These are phyloP conservation scores for Malassezia nana DNA, from an alignment of 1,284 basidiomycete genomes.

Conservation along the genomic window DNA sequence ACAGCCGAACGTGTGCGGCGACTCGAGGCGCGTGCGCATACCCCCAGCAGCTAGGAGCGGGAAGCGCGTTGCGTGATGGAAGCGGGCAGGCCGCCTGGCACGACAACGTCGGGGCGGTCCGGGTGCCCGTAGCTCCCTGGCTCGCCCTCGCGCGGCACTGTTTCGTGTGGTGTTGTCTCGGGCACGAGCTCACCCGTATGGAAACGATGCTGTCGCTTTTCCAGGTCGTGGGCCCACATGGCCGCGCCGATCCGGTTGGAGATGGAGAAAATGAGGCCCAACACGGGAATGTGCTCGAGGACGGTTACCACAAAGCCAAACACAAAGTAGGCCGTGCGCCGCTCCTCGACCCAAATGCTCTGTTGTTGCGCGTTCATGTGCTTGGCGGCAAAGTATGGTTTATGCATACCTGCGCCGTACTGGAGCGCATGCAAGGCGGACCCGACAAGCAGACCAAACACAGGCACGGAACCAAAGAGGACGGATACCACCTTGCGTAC, in stretches of 20 bases:
- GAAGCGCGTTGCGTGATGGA: background rate
- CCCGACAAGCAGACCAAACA: slow-evolving; percentile 31
- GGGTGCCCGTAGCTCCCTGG: slow-evolving; percentile 11
- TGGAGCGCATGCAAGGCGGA: slow-evolving; percentile 27
- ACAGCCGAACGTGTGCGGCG: background rate
- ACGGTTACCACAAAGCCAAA: slow-evolving; percentile 40
- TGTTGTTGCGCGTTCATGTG: slow-evolving; percentile 40
- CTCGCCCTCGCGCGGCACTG: background rate
- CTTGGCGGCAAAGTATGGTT: slow-evolving; percentile 36
- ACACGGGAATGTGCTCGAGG: slow-evolving; percentile 37
- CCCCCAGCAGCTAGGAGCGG: too few relatives aligned
- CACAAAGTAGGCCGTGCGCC: slow-evolving; percentile 29
- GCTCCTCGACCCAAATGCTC: slow-evolving; percentile 41
- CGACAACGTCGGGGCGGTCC: background rate
- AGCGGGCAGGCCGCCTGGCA: slow-evolving; percentile 8
- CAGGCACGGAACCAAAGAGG: slow-evolving; percentile 1
- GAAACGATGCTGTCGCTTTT: slow-evolving; percentile 40
- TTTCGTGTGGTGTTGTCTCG: background rate
- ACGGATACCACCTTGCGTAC: background rate
- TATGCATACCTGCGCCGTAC: slow-evolving; percentile 27
- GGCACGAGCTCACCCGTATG: slow-evolving; percentile 18
- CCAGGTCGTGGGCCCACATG: slow-evolving; percentile 47
- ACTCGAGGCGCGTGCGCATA: background rate
- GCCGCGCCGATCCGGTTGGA: slow-evolving; percentile 46
- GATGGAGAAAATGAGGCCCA: slow-evolving; percentile 38